Base-by-base conservation (phyloP, 345 rosid species). In the Nephelium lappaceum region DNA sequence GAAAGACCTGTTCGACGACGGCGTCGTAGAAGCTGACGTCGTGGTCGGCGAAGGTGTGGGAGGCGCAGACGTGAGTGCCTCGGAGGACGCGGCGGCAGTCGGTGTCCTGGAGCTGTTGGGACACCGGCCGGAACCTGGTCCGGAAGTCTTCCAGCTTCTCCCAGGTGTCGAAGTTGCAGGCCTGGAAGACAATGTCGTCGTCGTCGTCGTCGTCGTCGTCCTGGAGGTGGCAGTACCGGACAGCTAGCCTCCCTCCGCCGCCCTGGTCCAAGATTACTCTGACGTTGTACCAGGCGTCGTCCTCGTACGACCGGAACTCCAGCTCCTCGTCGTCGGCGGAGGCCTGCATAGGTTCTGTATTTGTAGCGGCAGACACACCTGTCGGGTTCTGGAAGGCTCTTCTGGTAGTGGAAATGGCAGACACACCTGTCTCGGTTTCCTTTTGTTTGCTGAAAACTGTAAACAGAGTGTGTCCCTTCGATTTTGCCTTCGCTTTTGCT, bases 211-310 rank as follows among this genome's bases (percentile, higher is more conserved):
- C 25, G 69, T 83, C 85, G 0, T 53, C 75, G 9, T 80, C 84
- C 71, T 66, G 16, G 68, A 84, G 84, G 79, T 49, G 43, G 2
- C 12, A 12, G 76, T 61, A 86, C 80, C 78, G 83, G 11, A 86
- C 72, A 6, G 42, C 74, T 53, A 89, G 79, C 31, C 45, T 69
- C 9, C 9, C 49, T 45, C 49, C 49, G 0, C 49, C 49, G 8
- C 49, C 49, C 1, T 45, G 9, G 9, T 6, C 11, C 49, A 45
- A 4, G 11, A 67, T 11, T 11, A 81, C 14, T 8, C 57, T 24
- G 4, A 82, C 88, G 38, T 63, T 80, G 77, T 87, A 87, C 91
- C 91, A 89, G 3, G 92, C 88, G 19, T 84, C 89, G 80, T 87
- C 85, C 1, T 0, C 1, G 3, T 12, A 12, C 4, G 70, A 43